phyloP scores from a whole-genome alignment of 2,329 filamentous ascomycete genomes.

The Helotiales sp. region DNA sequence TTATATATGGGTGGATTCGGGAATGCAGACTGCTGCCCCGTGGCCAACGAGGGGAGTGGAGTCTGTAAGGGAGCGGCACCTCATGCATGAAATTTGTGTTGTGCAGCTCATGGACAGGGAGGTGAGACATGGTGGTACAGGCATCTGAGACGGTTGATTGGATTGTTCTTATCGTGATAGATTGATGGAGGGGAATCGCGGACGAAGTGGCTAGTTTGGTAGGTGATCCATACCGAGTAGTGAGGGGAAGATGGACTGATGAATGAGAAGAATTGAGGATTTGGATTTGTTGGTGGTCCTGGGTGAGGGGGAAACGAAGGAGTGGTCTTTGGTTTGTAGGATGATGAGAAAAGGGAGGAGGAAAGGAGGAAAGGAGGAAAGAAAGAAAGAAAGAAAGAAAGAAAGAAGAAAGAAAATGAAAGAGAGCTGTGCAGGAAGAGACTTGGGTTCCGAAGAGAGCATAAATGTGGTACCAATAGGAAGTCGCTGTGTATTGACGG shows the following conservation, averaged over 20 bases:
- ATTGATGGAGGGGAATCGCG: background rate
- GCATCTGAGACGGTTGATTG: background rate
- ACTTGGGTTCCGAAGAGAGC: background rate
- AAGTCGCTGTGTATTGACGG: background rate
- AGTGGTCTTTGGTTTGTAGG: background rate
- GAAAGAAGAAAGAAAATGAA: background rate
- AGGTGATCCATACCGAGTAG: background rate
- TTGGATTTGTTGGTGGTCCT: background rate
- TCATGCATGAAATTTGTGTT: constrained; percentile 4
- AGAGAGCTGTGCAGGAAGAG: background rate
- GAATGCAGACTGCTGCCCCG: background rate
- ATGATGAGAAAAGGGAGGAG: background rate
- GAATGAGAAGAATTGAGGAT: background rate
- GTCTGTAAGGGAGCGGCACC: background rate
- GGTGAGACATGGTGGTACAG: background rate
- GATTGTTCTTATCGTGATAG: background rate
- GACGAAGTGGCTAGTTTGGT: background rate
- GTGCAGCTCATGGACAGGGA: background rate
- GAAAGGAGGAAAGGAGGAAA: too few species aligned
- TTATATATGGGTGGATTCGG: background rate
- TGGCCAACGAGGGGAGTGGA: background rate
- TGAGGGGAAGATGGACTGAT: background rate
- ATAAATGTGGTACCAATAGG: constrained; percentile 12
- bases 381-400: too few species aligned
- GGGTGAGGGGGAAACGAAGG: background rate